Conservation (phyloP, 225 moss, liverwort and hornwort species). For the Thuidium tamariscinum region DNA sequence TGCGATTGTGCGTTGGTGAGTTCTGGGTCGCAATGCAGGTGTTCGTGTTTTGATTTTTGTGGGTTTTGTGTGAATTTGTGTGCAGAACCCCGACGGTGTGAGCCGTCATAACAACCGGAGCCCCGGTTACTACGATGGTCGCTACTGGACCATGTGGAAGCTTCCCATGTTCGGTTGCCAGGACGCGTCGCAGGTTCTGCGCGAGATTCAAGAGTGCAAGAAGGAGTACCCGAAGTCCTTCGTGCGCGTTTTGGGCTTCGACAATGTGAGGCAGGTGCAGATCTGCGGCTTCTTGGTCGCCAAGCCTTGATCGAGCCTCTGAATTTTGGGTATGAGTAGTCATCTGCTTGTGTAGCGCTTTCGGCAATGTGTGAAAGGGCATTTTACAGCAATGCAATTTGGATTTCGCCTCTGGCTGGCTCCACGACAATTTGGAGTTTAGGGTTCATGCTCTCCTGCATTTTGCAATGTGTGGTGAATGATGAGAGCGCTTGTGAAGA, state of each 20-base stretch:
- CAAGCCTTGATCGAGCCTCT: background rate
- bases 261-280: slow-evolving; percentile 27
- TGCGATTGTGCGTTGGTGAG: too few species aligned
- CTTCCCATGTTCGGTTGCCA: slow-evolving; percentile 27
- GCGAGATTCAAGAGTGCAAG: slow-evolving; percentile 31
- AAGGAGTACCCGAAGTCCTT: slow-evolving; percentile 11
- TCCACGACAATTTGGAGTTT: background rate
- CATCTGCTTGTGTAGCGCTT: background rate
- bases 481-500: background rate
- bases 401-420: background rate
- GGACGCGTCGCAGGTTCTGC: slow-evolving; percentile 17
- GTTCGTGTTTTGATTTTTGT: background rate
- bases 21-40: background rate
- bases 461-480: background rate
- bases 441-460: background rate
- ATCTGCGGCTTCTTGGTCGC: slow-evolving; percentile 16
- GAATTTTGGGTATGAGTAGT: background rate
- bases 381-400: background rate
- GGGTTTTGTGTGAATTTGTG: too few species aligned
- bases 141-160: slow-evolving; percentile 85
- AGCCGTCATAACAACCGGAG: background rate
- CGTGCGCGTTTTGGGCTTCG: slow-evolving; percentile 45
- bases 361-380: background rate
- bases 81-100: background rate
- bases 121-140: slow-evolving; percentile 54